Evolutionary conservation across 805 yeast genomes (phyloP).

Genomic region (Wickerhamomyces strasburgensis): DNA sequence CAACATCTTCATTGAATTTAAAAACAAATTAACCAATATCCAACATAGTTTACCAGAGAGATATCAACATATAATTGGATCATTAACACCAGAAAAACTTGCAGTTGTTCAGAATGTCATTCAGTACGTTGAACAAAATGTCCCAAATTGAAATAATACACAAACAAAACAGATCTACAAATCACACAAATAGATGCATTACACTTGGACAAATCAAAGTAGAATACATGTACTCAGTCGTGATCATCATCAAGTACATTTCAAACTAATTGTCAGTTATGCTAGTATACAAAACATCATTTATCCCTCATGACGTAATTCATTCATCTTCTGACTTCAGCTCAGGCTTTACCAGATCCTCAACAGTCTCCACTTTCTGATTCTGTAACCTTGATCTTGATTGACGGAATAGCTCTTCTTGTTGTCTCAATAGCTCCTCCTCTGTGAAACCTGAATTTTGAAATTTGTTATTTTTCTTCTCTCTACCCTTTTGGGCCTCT

Average conservation of each 20-base stretch:
- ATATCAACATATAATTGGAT: constrained; percentile 33
- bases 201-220: too few species aligned
- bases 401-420: constrained; percentile 84
- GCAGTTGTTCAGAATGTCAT: constrained; percentile 8
- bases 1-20: constrained; percentile 64
- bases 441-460: constrained; percentile 89
- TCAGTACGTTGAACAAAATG: constrained; percentile 2
- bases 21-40: constrained; percentile 44
- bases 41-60: constrained; percentile 42
- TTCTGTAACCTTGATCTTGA: constrained; percentile 59
- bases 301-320: not conserved
- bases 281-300: not conserved
- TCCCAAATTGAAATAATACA: not conserved
- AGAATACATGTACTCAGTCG: too few species aligned
- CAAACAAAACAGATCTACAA: too few species aligned
- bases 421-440: constrained; percentile 87
- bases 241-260: too few species aligned
- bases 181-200: too few species aligned
- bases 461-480: constrained; percentile 85
- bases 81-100: constrained; percentile 27
- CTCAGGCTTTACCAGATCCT: constrained; percentile 5
- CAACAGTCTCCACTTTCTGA: constrained; percentile 11
- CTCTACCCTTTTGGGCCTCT: constrained; percentile 82
- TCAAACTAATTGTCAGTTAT: too few species aligned
- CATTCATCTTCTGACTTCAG: not conserved